Evolutionary conservation across 306 rosid genomes (phyloP), one percentile per base, ranked within the genome.

Genomic region (Echinosophora koreensis): DNA sequence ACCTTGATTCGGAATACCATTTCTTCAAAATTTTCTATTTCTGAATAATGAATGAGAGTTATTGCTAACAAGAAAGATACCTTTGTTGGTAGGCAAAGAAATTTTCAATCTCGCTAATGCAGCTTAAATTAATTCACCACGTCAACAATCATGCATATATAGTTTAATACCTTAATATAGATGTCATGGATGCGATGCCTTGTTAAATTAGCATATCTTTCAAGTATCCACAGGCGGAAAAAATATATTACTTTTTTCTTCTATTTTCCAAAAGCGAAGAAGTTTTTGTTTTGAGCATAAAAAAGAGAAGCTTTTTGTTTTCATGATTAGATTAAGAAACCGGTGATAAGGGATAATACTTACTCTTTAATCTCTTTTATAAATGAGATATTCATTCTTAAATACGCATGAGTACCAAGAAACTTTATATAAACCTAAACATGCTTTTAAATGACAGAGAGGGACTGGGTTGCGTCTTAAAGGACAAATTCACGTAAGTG

Each of bases 21-120:
- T 60, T 10, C 2, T 7, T 30, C 28, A 62, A 62, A 64, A 4
- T 14, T 38, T 27, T 34, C 22, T 13, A n/a, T 42, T 71, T 55
- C 6, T 1, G 7, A 39, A 41, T 34, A 65, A 38, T 46, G 54
- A 80, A 66, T 11, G 52, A 77, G 64, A 52, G 27, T 5, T 56
- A 15, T 32, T 64, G 8, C 22, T 28, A 56, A 65, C 65, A 64
- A 76, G 65, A 70, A 61, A 76, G 41, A 52, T 70, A 30, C 78
- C 66, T 27, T 18, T 47, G 11, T 6, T 35, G 3, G 9, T 4
- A 4, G 70, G 58, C 30, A 27, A n/a, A 37, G 15, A 2, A 65
- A 35, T 56, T 34, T 47, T 38, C 76, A 38, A 56, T 71, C 10
- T 71, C 49, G 14, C 79, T 50, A 55, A 46, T n/a, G 54, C 5